Conservation (phyloP, 257 asterid genomes). For the Primulina eburnea region DNA sequence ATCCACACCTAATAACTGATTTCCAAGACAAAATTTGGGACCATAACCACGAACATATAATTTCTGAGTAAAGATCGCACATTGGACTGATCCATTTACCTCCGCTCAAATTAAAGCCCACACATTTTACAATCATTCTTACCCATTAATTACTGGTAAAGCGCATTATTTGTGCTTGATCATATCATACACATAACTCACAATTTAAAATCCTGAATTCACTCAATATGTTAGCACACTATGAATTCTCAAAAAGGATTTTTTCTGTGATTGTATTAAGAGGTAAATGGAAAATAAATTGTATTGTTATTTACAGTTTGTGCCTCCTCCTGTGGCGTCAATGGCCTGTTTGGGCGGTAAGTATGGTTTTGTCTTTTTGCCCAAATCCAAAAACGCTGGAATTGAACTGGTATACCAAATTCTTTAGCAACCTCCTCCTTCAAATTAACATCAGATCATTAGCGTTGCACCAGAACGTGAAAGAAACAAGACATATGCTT, state of each 20-base stretch:
- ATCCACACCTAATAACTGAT: too few relatives aligned
- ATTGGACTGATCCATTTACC: background rate
- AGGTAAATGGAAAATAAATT: conserved; percentile 1
- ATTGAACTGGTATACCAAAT: conserved; percentile 78
- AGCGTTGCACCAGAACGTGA: background rate
- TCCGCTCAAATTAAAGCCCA: background rate
- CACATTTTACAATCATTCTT: background rate
- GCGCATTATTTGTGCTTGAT: background rate
- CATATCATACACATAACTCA: conserved; percentile 10
- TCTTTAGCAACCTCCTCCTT: conserved; percentile 95
- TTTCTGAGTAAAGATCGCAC: background rate
- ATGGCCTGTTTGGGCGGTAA: conserved; percentile 94
- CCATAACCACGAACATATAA: too few relatives aligned
- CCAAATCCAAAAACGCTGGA: conserved; percentile 96
- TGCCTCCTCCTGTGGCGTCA: conserved; percentile 82
- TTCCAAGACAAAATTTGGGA: too few relatives aligned
- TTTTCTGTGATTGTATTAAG: conserved; percentile 4
- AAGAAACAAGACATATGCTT: background rate
- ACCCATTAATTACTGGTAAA: conserved; percentile 3
- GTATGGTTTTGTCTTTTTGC: conserved; percentile 97
- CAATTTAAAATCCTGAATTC: background rate
- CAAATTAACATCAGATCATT: conserved; percentile 25
- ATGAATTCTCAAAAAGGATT: conserved; percentile 16
- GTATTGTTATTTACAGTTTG: conserved; percentile 50
- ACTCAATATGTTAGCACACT: background rate